Evolutionary conservation across 495 filamentous ascomycete species (phyloP), one percentile per base, ranked within the genome.

Genomic region (Penicillium malachiteum): DNA sequence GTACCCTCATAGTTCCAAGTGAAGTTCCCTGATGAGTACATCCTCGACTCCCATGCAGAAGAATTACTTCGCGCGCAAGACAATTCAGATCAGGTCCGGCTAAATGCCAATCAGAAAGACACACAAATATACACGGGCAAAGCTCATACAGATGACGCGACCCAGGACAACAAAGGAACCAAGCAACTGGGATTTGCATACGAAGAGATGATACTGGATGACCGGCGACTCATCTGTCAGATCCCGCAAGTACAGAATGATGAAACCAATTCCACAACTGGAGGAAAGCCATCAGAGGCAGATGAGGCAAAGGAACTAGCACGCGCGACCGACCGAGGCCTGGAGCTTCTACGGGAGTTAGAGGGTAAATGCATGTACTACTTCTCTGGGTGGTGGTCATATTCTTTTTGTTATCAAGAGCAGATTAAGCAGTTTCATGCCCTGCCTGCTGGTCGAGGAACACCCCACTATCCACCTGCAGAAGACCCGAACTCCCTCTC

Each of bases 321-420:
- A 17, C 84, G 90, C 16, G 94, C 94, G 5, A 89, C 88, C 1
- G 84, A 90, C 31, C 83, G 89, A 18, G 94, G 94, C 5, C 89
- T 91, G 81, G 91, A 97, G 66, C 80, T 97, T n/a, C 81, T 98
- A 37, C 80, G 84, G 62, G 91, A 87, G 32, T 87, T 98, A 69
- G 84, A 97, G 37, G 91, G 88, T 8, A 78, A 83, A 39, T 98
- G 94, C 74, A 81, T 98, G 58, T 96, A 96, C 73, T 96, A 88
- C 70, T 79, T 91, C 43, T 87, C 83, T 1, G 94, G 93, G 3
- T 98, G 94, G 94, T 98, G 94, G 94, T 91, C 87, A 51, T 98
- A 98, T 69, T 87, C 84, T 33, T 97, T 96, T 74, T 98, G 94
- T 76, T 96, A 97, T 75, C 88, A 89, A 64, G 79, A 83, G 41